Evolutionary conservation across 139 green algal species (phyloP).

Genomic region (Chlamydomonas sp.): DNA sequence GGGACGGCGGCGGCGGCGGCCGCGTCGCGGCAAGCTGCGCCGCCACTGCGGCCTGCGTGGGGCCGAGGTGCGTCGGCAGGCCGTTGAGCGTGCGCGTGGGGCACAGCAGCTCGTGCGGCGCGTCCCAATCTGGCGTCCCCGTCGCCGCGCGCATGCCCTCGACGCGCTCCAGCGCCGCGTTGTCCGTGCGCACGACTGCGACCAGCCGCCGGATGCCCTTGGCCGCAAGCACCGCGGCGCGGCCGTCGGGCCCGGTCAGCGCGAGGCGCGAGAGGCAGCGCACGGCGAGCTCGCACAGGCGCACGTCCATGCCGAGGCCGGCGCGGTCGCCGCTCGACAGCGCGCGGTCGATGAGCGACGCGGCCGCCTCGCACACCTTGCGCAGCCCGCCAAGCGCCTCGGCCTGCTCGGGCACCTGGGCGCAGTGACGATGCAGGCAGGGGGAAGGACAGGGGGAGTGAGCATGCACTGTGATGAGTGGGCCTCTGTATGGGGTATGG

Average conservation of each 20-base stretch:
- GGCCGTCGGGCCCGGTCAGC: slow-evolving; percentile 17
- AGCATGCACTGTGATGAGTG: too few species aligned
- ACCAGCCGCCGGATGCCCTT: slow-evolving; percentile 23
- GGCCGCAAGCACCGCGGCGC: slow-evolving; percentile 14
- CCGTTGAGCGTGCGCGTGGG: slow-evolving; percentile 30
- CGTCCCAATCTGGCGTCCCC: slow-evolving; percentile 7
- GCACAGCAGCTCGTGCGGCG: slow-evolving; percentile 23
- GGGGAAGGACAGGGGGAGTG: slow-evolving; percentile 7
- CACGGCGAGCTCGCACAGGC: slow-evolving; percentile 25
- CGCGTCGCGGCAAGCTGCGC: background rate
- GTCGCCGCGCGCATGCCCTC: background rate
- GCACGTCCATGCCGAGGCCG: slow-evolving; percentile 23
- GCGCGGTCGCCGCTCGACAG: background rate
- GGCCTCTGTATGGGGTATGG: background rate
- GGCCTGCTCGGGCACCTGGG: too few species aligned
- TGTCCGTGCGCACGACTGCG: slow-evolving; percentile 28
- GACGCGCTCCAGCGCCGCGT: slow-evolving; percentile 26
- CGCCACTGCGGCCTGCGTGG: background rate
- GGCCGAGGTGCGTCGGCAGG: slow-evolving; percentile 15
- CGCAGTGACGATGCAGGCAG: slow-evolving; percentile 6
- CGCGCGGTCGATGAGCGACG: background rate
- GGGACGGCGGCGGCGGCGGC: background rate
- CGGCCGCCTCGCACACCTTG: background rate
- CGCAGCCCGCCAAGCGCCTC: slow-evolving; percentile 23
- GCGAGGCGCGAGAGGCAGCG: slow-evolving; percentile 23